A percentile compares a stretch with the other conserved stretches of the same genome.
These are phyloP conservation scores for Actinomortierella ambigua DNA, from an alignment of 371 early-diverging fungal genomes.

Conservation along the genomic window DNA sequence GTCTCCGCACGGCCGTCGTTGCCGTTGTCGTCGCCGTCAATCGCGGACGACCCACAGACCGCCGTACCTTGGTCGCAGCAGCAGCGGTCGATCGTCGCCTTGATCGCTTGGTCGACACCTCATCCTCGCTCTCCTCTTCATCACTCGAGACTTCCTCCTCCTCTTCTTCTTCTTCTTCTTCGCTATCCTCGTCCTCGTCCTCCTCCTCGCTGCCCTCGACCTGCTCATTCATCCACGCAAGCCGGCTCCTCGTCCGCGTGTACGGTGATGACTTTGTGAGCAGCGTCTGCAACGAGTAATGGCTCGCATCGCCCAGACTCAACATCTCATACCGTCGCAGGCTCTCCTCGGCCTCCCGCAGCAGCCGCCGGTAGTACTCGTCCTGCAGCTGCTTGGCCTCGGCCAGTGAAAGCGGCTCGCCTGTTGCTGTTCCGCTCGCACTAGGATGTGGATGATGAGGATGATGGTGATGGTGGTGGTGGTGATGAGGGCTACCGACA, in stretches of 20 bases:
- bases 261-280: slow-evolving; percentile 31
- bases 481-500: too few species aligned
- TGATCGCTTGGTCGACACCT: neutral
- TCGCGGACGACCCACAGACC: neutral
- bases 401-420: slow-evolving; percentile 18
- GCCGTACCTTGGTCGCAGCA: slow-evolving; percentile 8
- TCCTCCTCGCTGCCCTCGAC: slow-evolving; percentile 1
- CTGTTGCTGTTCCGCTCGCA: neutral
- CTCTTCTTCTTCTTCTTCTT: neutral
- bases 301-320: slow-evolving; percentile 45
- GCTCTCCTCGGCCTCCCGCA: slow-evolving; percentile 60
- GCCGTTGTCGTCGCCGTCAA: too few species aligned
- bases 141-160: neutral
- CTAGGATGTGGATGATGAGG: too few species aligned
- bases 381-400: slow-evolving; percentile 43
- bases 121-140: neutral
- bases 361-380: slow-evolving; percentile 49
- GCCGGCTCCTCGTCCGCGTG: slow-evolving; percentile 30
- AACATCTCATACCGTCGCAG: slow-evolving; percentile 57
- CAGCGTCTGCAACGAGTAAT: neutral
- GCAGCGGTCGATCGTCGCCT: neutral
- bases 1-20: too few species aligned
- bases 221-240: slow-evolving; percentile 1
- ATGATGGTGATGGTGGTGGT: too few species aligned
- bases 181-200: slow-evolving; percentile 22